Conservation (phyloP, 345 rosid species). For the Hevea brasiliensis region DNA sequence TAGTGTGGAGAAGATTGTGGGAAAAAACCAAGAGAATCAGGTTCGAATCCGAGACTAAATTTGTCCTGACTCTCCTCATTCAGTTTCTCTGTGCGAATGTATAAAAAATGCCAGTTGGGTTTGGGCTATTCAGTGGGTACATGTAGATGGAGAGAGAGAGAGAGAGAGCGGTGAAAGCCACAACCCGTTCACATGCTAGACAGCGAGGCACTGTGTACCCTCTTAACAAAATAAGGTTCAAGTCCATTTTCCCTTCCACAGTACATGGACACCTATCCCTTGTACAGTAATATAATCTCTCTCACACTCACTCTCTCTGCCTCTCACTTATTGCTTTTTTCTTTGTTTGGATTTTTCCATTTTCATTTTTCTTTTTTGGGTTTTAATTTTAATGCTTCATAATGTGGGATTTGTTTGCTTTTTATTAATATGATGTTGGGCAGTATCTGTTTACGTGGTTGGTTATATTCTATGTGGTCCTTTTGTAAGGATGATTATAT, state of each 20-base stretch:
- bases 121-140: conserved; percentile 22
- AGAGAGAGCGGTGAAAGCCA: conserved; percentile 26
- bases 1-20: neutral
- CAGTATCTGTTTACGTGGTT: too few species aligned
- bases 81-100: conserved; percentile 25
- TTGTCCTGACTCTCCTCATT: conserved; percentile 34
- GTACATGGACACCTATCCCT: too few species aligned
- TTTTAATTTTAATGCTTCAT: too few species aligned
- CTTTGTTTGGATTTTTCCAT: neutral
- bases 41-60: conserved; percentile 28
- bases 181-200: conserved; percentile 54
- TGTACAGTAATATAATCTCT: conserved; percentile 4
- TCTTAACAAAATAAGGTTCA: conserved; percentile 47
- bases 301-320: conserved; percentile 13
- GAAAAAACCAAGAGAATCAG: conserved; percentile 25
- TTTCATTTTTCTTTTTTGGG: neutral
- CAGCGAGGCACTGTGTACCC: conserved; percentile 63
- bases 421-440: neutral
- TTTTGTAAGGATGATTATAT: neutral
- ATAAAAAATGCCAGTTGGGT: conserved; percentile 47
- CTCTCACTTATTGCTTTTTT: neutral
- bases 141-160: neutral
- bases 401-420: neutral
- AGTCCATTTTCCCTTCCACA: conserved; percentile 38
- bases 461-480: conserved; percentile 19